Base-by-base conservation (phyloP, 179 eudicot species). In the Silene coronaria region DNA sequence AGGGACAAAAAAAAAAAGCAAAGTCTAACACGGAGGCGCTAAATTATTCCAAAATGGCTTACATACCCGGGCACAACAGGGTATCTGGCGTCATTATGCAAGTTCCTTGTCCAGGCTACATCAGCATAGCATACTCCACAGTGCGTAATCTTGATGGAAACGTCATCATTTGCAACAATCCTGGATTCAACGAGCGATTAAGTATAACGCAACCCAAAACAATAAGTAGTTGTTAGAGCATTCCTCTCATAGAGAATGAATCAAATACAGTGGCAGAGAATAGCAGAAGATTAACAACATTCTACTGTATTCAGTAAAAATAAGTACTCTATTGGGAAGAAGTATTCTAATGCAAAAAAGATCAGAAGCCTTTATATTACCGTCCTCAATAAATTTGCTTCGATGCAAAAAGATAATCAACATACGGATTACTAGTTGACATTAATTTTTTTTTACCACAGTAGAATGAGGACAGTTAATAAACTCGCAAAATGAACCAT, bases 101-200 rank as follows among this genome's bases (percentile, higher is more conserved):
- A 28, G 76, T 87, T 90, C 75, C 87, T 84, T 0, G 92, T 86
- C 96, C 96, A 90, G 5, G 66, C 69, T 76, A 90, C 96, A 77
- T 89, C 96, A 55, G 92, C 96, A 76, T 85, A 90, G 80, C 96
- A 90, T 63, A 90, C 90, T 68, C 96, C 96, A 76, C 93, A 89
- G 70, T 86, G 89, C 17, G 86, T 77, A n/a, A 91, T 91, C 61
- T 70, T 85, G 9, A 88, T 67, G 16, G 85, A 89, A 71, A 91
- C 78, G 79, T 91, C 96, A 69, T 86, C 91, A 62, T 24, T 64
- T 60, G 86, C 85, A 62, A 88, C 86, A 48, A 73, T 79, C 84
- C 93, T 91, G 69, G 28, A 70, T 45, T 24, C 13, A 3, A 28
- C 36, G 17, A 24, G 36, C 11, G 26, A 51, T 22, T 78, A 62